A percentile compares a stretch with the other conserved stretches of the same genome.
phyloP scores from a whole-genome alignment of 352 stramenopile genomes.

The Nothophytophthora sp. region DNA sequence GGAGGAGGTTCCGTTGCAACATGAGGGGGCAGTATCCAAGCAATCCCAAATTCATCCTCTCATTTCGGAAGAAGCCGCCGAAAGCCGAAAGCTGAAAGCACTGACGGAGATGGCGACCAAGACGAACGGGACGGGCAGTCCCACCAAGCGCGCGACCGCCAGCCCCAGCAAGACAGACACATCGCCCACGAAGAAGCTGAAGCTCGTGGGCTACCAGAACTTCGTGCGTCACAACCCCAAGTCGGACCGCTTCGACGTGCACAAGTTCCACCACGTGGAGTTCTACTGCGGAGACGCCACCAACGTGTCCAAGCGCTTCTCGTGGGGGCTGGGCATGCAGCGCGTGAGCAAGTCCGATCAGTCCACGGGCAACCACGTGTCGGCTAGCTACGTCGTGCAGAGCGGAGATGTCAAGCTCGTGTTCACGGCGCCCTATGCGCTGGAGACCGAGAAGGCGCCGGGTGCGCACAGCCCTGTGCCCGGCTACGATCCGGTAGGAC shows the following conservation, averaged over 20 bases:
- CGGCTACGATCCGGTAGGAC: constrained; percentile 49
- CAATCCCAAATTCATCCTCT: no score
- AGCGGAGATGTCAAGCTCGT: constrained; percentile 83
- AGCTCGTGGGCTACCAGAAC: constrained; percentile 76
- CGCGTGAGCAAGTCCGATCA: constrained; percentile 84
- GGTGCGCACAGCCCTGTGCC: constrained; percentile 54
- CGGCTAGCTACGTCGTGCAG: constrained; percentile 85
- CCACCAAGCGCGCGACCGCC: no score
- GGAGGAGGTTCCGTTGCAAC: no score
- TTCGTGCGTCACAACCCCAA: constrained; percentile 80
- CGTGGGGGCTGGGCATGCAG: constrained; percentile 83
- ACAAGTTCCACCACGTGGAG: constrained; percentile 86
- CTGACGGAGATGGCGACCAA: no score
- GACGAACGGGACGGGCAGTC: no score
- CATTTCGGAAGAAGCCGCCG: constrained; percentile 16
- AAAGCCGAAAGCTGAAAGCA: no score
- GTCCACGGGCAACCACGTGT: constrained; percentile 86
- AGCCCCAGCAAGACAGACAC: no score
- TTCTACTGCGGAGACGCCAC: constrained; percentile 85
- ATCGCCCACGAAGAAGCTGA: constrained; percentile 50
- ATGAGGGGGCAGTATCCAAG: no score
- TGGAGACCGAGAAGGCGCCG: constrained; percentile 59
- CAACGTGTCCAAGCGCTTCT: constrained; percentile 78
- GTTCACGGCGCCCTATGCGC: constrained; percentile 89
- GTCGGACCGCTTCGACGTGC: constrained; percentile 75